phyloP scores from a whole-genome alignment of 495 filamentous ascomycete species.

The Xeromyces bisporus region DNA sequence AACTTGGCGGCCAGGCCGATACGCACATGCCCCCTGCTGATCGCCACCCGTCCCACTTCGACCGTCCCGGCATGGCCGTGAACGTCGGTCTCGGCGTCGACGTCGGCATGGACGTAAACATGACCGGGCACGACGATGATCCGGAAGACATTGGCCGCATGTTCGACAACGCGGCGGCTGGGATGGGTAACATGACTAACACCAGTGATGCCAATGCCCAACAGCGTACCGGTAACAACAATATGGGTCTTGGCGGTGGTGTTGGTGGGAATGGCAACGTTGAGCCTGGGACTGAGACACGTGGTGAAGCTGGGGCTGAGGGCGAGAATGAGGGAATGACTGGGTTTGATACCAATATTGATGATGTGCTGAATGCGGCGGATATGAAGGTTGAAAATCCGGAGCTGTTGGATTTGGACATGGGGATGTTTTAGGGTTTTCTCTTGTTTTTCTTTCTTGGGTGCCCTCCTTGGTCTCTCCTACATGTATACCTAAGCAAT shows the following conservation, averaged over 20 bases:
- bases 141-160: slow-evolving; percentile 31
- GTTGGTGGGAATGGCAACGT: slow-evolving; percentile 9
- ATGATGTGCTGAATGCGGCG: slow-evolving; percentile 31
- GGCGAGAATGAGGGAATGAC: slow-evolving; percentile 4
- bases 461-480: too few species aligned
- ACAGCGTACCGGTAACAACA: background rate
- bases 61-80: background rate
- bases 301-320: slow-evolving; percentile 18
- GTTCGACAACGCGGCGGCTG: slow-evolving; percentile 25
- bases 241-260: background rate
- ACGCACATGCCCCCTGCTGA: slow-evolving; percentile 13
- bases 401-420: slow-evolving; percentile 33
- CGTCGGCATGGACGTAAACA: slow-evolving; percentile 6
- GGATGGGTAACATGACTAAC: slow-evolving; percentile 10
- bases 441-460: too few species aligned
- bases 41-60: background rate
- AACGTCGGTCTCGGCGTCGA: background rate
- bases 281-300: too few species aligned
- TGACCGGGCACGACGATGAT: slow-evolving; percentile 13
- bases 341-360: slow-evolving; percentile 26
- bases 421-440: slow-evolving; percentile 29
- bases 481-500: background rate
- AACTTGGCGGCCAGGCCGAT: slow-evolving; percentile 17
- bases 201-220: too few species aligned
- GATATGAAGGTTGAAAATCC: slow-evolving; percentile 32